Conservation (phyloP, 2,329 filamentous ascomycete species). For the Epichloe amarillans region DNA sequence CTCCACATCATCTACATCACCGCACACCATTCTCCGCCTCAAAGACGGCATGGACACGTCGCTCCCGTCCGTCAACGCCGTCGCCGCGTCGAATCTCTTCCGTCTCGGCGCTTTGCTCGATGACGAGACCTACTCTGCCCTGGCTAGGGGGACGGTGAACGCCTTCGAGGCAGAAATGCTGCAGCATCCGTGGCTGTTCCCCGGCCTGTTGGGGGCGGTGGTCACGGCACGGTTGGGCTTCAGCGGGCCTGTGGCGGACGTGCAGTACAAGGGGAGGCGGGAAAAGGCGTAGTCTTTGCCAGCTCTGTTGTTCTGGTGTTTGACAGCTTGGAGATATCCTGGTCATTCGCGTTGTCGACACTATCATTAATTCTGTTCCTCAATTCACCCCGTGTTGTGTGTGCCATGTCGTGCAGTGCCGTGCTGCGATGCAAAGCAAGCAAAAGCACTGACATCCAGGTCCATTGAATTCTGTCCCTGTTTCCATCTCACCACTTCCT, state of each 20-base stretch:
- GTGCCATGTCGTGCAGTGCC: too few relatives aligned
- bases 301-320: too few relatives aligned
- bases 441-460: too few relatives aligned
- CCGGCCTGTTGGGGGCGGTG: constrained; percentile 62
- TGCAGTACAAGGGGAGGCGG: constrained; percentile 11
- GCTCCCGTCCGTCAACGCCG: constrained; percentile 78
- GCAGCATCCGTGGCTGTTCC: constrained; percentile 87
- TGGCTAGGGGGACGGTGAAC: constrained; percentile 62
- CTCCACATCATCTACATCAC: constrained; percentile 47
- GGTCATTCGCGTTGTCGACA: not conserved
- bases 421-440: too few relatives aligned
- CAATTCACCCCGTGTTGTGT: too few relatives aligned
- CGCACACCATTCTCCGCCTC: constrained; percentile 67
- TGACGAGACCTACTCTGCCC: constrained; percentile 46
- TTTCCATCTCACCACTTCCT: not conserved
- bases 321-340: too few relatives aligned
- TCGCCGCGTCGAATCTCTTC: constrained; percentile 79
- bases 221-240: constrained; percentile 63
- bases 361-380: not conserved
- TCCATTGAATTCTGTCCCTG: too few relatives aligned
- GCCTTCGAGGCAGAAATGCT: constrained; percentile 86
- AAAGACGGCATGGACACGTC: constrained; percentile 94
- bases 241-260: constrained; percentile 21
- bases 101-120: constrained; percentile 59
- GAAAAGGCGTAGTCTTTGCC: constrained; percentile 5